Evolutionary conservation across 805 yeast species (phyloP), one percentile per base, ranked within the genome.

Genomic region (Starmerella bacillaris): DNA sequence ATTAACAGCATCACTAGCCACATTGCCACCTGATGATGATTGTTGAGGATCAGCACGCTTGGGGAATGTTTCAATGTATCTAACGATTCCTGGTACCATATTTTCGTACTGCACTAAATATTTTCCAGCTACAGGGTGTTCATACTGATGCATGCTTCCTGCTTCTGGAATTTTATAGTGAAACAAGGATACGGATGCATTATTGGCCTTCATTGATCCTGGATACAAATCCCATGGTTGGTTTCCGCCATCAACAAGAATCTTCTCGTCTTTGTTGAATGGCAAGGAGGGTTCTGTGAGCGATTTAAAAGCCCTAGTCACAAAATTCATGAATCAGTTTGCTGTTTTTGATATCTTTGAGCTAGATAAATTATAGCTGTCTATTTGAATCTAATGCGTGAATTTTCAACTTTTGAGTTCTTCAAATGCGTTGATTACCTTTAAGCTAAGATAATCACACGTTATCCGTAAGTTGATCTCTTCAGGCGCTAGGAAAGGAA

Each of bases 31-130:
- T n/a, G n/a, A n/a, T n/a, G n/a, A n/a, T n/a, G 26, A 11, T 18
- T 6, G 7, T 18, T 26, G 14, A 5, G 29, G 8, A 11, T 26
- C 14, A 8, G 9, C 7, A 18, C 29, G 8, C 29, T 15, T 15
- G 18, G 29, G 29, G 14, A 14, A 26, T 5, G 16, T 65, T 43
- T 79, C 92, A 4, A 75, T 48, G 15, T 70, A 63, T 27, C 63
- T 59, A 33, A 79, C 55, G 8, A 78, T 64, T 0, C 84, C 83
- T 0, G 93, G 94, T 11, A 75, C 58, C 38, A 72, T 64, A 46
- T 15, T 18, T 11, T 7, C 14, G 8, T 14, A 11, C 14, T 8
- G 8, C 14, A 12, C 29, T 12, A 26, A 18, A 18, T 26, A 14
- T 7, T 8, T 7, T 12, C 9, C 29, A 14, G 29, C 18, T 8